Percentiles rank a stretch among this genome's conserved stretches.
phyloP scores from a whole-genome alignment of 2,329 filamentous ascomycete species.

The Neofusicoccum sp. region DNA sequence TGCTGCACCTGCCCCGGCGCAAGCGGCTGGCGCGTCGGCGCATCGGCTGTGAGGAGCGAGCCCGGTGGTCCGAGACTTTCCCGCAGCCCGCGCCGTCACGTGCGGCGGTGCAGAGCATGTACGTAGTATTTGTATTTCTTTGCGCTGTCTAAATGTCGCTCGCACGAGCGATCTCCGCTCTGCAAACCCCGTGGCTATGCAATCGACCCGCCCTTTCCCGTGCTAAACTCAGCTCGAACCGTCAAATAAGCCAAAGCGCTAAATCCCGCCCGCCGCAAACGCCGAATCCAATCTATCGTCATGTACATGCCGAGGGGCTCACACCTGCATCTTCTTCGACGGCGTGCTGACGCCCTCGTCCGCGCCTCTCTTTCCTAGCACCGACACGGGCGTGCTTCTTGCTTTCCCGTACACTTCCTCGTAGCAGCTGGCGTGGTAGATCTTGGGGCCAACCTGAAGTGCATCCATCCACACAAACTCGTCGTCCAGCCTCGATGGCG shows the following conservation, averaged over 20 bases:
- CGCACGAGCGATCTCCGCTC: neutral
- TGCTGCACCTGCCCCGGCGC: neutral
- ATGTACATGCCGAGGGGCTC: slow-evolving; percentile 9
- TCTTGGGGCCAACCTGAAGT: slow-evolving; percentile 69
- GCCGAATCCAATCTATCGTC: slow-evolving; percentile 16
- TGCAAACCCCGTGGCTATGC: slow-evolving; percentile 9
- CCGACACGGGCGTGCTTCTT: slow-evolving; percentile 34
- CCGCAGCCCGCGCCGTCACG: too few species aligned
- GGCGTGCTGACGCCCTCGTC: slow-evolving; percentile 6
- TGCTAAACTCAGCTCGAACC: neutral
- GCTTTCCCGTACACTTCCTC: slow-evolving; percentile 54
- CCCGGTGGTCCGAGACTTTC: neutral
- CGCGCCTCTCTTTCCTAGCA: slow-evolving; percentile 34
- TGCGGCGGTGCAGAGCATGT: neutral
- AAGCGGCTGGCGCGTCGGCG: too few species aligned
- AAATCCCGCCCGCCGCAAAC: slow-evolving; percentile 1
- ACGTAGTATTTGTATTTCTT: neutral
- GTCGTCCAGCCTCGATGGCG: slow-evolving; percentile 85
- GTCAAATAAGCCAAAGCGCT: neutral
- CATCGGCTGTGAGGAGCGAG: too few species aligned
- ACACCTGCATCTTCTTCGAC: slow-evolving; percentile 18
- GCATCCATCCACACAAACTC: slow-evolving; percentile 98
- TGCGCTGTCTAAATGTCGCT: neutral
- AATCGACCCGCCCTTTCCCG: neutral
- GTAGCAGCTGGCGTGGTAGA: slow-evolving; percentile 89